Base-by-base conservation (phyloP, 1,139 yeast species). In the Taphrina flavorubra region DNA sequence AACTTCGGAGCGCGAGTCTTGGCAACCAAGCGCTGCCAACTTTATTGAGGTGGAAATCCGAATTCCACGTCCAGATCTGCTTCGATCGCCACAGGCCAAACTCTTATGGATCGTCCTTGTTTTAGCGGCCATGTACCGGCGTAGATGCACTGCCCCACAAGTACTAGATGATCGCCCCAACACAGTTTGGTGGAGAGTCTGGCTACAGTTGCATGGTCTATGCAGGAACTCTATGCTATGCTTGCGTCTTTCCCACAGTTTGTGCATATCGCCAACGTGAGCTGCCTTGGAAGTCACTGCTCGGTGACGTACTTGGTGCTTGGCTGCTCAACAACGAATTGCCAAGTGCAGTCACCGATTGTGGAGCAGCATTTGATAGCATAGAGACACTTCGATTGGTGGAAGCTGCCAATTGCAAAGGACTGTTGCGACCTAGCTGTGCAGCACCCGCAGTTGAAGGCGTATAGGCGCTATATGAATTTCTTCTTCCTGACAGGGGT, bases 191-290 rank as follows among this genome's bases (percentile, higher is more conserved):
- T 14, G 3, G 3, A 14, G 42, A 39, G 42, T 11, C 42, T 39
- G 11, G 42, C 14, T 14, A 39, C 11, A 39, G 14, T 2, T 6
- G 2, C 14, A 14, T 39, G 42, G 14, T 14, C 14, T 46, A 10
- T 46, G 51, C n/a, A 16, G 16, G n/a, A 11, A 16, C 18, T 2
- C n/a, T 11, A 11, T 18, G 55, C 34, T 44, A 49, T 34, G 25
- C 44, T 36, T 25, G 34, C 34, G 42, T 36, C 18, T 36, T 53
- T 11, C 42, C 40, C 14, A 37, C 58, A 11, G 53, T 53, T 16
- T 56, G 60, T 7, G 46, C 14, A 47, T 56, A 56, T 18, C 16
- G n/a, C 60, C 60, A 56, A 10, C 60, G 46, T 14, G 60, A 18
- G 49, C 60, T 56, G 18, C 60, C 60, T 40, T 37, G 34, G 18